Evolutionary conservation across 139 green algal species (phyloP).

Genomic region (Chlorella sp.): DNA sequence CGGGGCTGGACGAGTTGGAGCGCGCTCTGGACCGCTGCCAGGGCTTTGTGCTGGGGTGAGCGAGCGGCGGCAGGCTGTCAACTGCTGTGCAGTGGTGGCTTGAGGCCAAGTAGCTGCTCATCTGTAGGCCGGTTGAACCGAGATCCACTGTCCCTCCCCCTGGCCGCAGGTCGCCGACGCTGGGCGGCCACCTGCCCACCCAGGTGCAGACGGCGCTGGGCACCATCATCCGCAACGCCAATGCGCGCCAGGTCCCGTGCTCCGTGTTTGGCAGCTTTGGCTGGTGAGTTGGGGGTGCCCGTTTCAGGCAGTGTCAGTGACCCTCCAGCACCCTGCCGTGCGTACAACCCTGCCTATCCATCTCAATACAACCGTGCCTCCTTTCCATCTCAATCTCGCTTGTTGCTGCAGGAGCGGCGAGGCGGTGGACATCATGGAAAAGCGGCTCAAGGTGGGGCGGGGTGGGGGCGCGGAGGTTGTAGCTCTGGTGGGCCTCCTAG

Average conservation of each 20-base stretch:
- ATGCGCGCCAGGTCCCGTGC: conserved; percentile 50
- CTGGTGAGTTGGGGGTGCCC: no score
- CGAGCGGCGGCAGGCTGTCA: no score
- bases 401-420: conserved; percentile 78
- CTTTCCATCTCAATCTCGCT: no score
- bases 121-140: no score
- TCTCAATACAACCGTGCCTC: no score
- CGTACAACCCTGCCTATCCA: no score
- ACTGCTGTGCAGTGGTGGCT: no score
- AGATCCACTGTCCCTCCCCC: no score
- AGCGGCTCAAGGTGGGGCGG: conserved; percentile 44
- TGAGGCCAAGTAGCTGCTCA: no score
- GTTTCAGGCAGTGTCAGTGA: no score
- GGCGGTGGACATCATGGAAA: conserved; percentile 87
- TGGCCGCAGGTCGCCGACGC: conserved; percentile 70
- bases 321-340: no score
- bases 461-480: neutral
- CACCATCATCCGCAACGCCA: conserved; percentile 72
- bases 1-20: conserved; percentile 71
- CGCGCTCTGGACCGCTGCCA: conserved; percentile 57
- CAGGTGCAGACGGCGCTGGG: conserved; percentile 87
- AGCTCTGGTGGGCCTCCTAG: neutral
- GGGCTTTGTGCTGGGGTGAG: conserved; percentile 89
- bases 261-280: conserved; percentile 98
- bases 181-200: conserved; percentile 97